Evolutionary conservation across 495 filamentous ascomycete genomes (phyloP).

Genomic region (Hypoxylon perforatum): DNA sequence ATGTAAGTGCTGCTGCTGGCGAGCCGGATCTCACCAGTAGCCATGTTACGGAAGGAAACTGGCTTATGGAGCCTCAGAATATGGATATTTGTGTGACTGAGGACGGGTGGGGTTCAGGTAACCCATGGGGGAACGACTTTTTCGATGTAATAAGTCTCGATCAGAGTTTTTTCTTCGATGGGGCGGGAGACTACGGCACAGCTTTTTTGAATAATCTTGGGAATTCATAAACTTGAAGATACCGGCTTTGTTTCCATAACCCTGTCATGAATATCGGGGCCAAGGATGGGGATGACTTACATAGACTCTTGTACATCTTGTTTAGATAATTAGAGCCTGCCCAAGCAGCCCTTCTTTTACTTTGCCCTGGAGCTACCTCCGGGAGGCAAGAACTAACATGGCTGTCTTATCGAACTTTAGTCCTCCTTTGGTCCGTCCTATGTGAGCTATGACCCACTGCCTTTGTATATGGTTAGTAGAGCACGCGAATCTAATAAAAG

Average conservation of each 20-base stretch:
- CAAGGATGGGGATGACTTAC: too few relatives aligned
- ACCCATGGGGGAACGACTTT: constrained; percentile 33
- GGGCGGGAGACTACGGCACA: constrained; percentile 20
- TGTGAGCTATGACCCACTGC: too few relatives aligned
- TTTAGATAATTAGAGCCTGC: too few relatives aligned
- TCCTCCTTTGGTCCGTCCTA: too few relatives aligned
- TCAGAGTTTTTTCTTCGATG: constrained; percentile 39
- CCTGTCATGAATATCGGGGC: background rate
- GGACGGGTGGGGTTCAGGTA: constrained; percentile 16
- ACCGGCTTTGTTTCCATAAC: background rate
- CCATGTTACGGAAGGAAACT: constrained; percentile 20
- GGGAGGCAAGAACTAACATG: too few relatives aligned
- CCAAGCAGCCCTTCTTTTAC: too few relatives aligned
- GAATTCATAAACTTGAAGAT: background rate
- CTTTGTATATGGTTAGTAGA: too few relatives aligned
- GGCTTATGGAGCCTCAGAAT: constrained; percentile 4
- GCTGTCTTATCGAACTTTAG: too few relatives aligned
- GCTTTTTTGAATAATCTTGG: constrained; percentile 17
- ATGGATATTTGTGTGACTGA: constrained; percentile 2
- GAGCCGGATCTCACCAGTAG: constrained; percentile 1
- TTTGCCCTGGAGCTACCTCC: too few relatives aligned
- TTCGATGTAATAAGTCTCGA: constrained; percentile 36
- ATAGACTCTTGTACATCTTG: too few relatives aligned
- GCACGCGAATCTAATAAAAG: too few relatives aligned
- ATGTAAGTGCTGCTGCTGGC: background rate